Evolutionary conservation across 768 basidiomycete genomes (phyloP).

Genomic region (Tylopilus subfusipes): DNA sequence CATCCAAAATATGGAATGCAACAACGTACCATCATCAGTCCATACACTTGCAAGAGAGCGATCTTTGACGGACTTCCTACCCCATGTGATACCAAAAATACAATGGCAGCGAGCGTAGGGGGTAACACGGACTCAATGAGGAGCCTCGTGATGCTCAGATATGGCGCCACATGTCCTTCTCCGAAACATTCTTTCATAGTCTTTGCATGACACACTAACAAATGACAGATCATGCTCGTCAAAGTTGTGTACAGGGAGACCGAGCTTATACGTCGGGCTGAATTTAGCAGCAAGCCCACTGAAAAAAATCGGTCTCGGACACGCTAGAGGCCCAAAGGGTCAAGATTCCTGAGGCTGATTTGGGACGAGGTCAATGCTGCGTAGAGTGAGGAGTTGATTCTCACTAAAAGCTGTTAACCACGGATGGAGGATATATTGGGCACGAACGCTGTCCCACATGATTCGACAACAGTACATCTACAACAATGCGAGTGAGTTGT

Average conservation of each 20-base stretch:
- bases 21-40: constrained; percentile 7
- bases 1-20: too few species aligned
- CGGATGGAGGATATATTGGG: too few species aligned
- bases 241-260: constrained; percentile 3
- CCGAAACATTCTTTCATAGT: constrained; percentile 1
- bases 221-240: constrained; percentile 12
- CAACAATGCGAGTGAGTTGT: too few species aligned
- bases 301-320: not conserved
- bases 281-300: not conserved
- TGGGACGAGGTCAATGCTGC: too few species aligned
- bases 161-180: too few species aligned
- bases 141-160: not conserved
- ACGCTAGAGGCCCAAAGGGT: not conserved
- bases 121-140: constrained; percentile 16
- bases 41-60: not conserved
- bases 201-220: not conserved
- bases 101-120: constrained; percentile 4
- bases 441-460: constrained; percentile 26
- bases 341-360: constrained; percentile 3
- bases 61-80: not conserved
- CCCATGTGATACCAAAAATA: constrained; percentile 1
- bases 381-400: too few species aligned
- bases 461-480: constrained; percentile 38
- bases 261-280: not conserved
- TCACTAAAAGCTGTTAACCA: too few species aligned